A percentile compares a stretch with the other conserved stretches of the same genome.
phyloP scores from a whole-genome alignment of 768 basidiomycete genomes.

The Crepidotus variabilis region DNA sequence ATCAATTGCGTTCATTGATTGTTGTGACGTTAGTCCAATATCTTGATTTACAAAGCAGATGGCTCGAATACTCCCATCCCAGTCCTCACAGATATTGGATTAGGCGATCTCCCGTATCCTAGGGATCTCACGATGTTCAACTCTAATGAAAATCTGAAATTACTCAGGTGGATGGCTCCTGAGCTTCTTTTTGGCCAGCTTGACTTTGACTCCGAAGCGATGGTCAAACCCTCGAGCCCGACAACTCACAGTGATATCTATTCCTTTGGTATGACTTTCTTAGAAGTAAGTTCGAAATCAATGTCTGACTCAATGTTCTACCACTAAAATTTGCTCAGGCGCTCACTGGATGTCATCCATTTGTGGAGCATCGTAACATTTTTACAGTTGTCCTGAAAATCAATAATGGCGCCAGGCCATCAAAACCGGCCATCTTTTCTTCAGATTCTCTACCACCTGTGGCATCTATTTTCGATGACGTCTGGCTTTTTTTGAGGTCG shows the following conservation, averaged over 20 bases:
- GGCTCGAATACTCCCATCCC: constrained; percentile 5
- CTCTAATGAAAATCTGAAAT: constrained; percentile 3
- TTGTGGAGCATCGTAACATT: not conserved
- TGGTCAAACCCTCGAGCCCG: not conserved
- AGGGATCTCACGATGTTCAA: constrained; percentile 5
- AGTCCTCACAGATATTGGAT: constrained; percentile 19
- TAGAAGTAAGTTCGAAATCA: not conserved
- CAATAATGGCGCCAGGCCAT: not conserved
- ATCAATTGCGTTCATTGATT: not conserved
- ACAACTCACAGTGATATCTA: not conserved
- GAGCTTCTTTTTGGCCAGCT: constrained; percentile 16
- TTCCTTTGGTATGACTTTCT: not conserved
- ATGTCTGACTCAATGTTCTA: not conserved
- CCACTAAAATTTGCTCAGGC: not conserved
- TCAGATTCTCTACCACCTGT: not conserved
- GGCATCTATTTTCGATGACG: not conserved
- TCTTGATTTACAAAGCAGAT: constrained; percentile 17
- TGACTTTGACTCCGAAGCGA: not conserved
- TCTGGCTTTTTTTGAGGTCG: too few relatives aligned
- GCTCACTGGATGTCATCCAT: not conserved
- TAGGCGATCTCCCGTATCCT: constrained; percentile 9
- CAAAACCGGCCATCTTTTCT: not conserved
- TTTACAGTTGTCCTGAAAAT: not conserved
- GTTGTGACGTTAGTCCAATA: constrained; percentile 16
- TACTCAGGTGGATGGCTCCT: constrained; percentile 21